These are phyloP conservation scores for Lentinula aciculospora DNA, from an alignment of 768 basidiomycete genomes.

Conservation along the genomic window DNA sequence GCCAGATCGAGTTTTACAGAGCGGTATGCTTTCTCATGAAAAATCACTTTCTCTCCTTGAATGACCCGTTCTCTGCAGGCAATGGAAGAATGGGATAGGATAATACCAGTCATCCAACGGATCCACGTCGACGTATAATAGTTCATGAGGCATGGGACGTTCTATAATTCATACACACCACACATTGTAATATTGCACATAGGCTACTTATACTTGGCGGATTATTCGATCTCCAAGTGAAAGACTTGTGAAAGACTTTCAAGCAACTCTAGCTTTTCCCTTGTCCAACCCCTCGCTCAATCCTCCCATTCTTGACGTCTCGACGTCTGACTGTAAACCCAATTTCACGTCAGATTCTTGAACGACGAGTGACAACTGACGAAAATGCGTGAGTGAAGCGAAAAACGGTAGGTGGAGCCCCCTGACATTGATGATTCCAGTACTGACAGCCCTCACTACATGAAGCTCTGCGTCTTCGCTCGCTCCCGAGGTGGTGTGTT, in stretches of 20 bases:
- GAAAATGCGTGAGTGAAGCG: background rate
- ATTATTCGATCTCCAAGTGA: background rate
- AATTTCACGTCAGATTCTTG: conserved; percentile 74
- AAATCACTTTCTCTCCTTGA: background rate
- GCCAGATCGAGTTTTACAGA: conserved; percentile 93
- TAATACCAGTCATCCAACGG: conserved; percentile 89
- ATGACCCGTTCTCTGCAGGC: conserved; percentile 40
- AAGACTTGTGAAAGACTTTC: background rate
- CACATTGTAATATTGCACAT: conserved; percentile 4
- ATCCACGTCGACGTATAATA: conserved; percentile 91
- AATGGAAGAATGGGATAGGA: conserved; percentile 97
- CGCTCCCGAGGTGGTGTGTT: conserved; percentile 63
- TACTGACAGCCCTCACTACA: conserved; percentile 76
- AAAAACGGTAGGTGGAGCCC: background rate
- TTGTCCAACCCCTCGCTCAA: conserved; percentile 15
- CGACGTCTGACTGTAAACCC: conserved; percentile 17
- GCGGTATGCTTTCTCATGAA: conserved; percentile 39
- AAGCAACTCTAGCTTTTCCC: background rate
- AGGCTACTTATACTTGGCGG: background rate
- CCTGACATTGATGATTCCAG: conserved; percentile 73
- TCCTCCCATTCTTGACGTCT: no score
- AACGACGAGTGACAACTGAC: conserved; percentile 66
- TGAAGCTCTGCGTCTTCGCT: conserved; percentile 67
- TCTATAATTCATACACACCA: background rate
- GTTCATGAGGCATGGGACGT: background rate